These are phyloP conservation scores for Alternaria triticina DNA, from an alignment of 2,329 filamentous ascomycete genomes.

Conservation along the genomic window DNA sequence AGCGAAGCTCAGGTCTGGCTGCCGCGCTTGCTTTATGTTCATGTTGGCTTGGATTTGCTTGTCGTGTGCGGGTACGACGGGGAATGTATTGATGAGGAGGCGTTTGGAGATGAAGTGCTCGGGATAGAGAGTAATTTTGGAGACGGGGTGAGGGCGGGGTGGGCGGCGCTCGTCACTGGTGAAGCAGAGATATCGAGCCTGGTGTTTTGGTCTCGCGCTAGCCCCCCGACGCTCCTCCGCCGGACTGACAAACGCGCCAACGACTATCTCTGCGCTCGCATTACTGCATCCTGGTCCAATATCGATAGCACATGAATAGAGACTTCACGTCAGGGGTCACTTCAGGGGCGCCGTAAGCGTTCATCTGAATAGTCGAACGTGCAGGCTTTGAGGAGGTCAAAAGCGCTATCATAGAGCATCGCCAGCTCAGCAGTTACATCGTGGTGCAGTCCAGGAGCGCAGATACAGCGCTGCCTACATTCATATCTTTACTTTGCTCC, in stretches of 20 bases:
- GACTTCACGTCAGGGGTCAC: neutral
- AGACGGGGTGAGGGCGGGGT: neutral
- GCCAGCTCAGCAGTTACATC: neutral
- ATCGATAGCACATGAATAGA: neutral
- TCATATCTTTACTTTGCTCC: neutral
- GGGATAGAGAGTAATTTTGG: rapidly evolving
- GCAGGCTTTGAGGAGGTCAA: neutral
- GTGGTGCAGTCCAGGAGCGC: neutral
- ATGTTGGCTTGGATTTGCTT: neutral
- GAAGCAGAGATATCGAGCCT: neutral
- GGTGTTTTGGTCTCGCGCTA: neutral
- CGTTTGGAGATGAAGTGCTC: neutral
- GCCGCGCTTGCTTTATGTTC: neutral
- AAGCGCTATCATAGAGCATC: neutral
- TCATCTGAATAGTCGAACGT: neutral
- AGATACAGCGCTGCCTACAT: neutral
- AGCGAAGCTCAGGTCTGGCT: neutral
- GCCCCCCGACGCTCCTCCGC: neutral
- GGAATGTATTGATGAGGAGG: neutral
- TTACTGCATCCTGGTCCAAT: rapidly evolving
- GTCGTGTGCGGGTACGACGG: neutral
- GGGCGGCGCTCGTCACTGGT: neutral
- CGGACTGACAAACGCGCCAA: neutral
- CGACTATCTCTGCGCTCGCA: neutral
- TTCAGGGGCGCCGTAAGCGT: neutral